Percentiles rank a stretch among this genome's conserved stretches.
Evolutionary conservation across 768 basidiomycete genomes (phyloP).

Genomic region (Leucogyrophana mollusca): DNA sequence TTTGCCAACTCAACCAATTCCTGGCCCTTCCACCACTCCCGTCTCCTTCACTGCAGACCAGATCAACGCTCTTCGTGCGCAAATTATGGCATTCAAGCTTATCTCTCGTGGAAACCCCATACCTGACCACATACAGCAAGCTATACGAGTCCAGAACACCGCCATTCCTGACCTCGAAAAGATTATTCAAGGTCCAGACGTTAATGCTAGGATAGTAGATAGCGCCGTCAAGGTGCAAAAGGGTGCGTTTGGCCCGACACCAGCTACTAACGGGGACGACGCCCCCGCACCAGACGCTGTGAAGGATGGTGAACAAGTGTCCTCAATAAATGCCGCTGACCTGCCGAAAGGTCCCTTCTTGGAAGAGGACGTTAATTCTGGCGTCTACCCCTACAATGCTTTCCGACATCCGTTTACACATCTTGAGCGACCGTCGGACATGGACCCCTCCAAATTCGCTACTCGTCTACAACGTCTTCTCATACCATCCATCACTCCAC

Average conservation of each 20-base stretch:
- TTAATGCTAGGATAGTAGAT: slow-evolving; percentile 64
- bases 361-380: slow-evolving; percentile 77
- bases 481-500: slow-evolving; percentile 87
- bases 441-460: slow-evolving; percentile 60
- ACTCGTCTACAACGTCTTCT: slow-evolving; percentile 78
- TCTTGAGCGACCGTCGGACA: slow-evolving; percentile 62
- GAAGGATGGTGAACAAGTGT: slow-evolving; percentile 55
- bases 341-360: slow-evolving; percentile 72
- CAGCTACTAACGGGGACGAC: slow-evolving; percentile 6
- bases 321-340: slow-evolving; percentile 50
- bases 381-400: slow-evolving; percentile 91
- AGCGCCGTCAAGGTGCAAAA: slow-evolving; percentile 74
- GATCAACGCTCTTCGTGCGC: slow-evolving; percentile 71
- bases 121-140: slow-evolving; percentile 67
- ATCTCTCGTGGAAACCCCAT: slow-evolving; percentile 64
- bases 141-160: slow-evolving; percentile 63
- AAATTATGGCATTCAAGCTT: slow-evolving; percentile 80
- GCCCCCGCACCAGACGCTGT: slow-evolving; percentile 31
- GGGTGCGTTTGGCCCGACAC: slow-evolving; percentile 33
- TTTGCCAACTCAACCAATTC: slow-evolving; percentile 47
- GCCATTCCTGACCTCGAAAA: slow-evolving; percentile 65
- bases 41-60: slow-evolving; percentile 80
- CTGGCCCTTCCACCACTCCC: slow-evolving; percentile 62
- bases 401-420: slow-evolving; percentile 83
- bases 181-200: slow-evolving; percentile 58